Conservation (phyloP, 441 rosid species). For the Flueggea neowawraea region DNA sequence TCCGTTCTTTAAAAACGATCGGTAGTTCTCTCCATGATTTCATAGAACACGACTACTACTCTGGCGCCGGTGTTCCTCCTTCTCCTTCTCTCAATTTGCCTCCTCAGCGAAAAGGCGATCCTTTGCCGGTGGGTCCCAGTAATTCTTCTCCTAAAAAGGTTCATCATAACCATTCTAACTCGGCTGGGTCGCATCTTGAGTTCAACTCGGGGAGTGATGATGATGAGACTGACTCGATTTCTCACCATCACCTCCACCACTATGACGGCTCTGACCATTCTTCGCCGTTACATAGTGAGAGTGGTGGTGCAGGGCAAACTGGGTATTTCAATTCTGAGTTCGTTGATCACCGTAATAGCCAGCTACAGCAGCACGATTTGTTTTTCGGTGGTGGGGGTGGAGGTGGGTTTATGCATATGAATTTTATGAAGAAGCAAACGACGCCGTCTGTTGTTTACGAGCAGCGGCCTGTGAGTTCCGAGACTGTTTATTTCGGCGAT, state of each 20-base stretch:
- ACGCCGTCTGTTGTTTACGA: constrained; percentile 52
- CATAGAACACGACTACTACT: constrained; percentile 32
- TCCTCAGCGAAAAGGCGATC: constrained; percentile 38
- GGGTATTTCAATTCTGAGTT: background rate
- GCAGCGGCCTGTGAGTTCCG: constrained; percentile 57
- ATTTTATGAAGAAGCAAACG: constrained; percentile 71
- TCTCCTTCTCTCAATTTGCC: constrained; percentile 47
- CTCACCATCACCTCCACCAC: constrained; percentile 22
- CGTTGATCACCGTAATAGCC: too few species aligned
- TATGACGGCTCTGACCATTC: constrained; percentile 34
- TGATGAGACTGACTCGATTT: constrained; percentile 35
- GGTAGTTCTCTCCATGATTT: constrained; percentile 60
- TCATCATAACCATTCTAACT: constrained; percentile 27
- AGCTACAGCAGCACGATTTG: too few species aligned
- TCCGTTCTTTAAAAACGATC: constrained; percentile 45
- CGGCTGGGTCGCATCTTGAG: constrained; percentile 52
- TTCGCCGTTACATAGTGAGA: constrained; percentile 41
- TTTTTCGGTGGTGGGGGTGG: constrained; percentile 3
- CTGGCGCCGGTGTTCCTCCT: constrained; percentile 7
- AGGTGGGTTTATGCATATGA: constrained; percentile 44
- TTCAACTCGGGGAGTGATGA: constrained; percentile 52
- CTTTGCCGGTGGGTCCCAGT: background rate
- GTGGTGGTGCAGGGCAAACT: background rate
- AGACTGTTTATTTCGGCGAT: constrained; percentile 56
- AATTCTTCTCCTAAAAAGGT: constrained; percentile 5